Base-by-base conservation (phyloP, 768 basidiomycete genomes). In the Inosperma sp. region DNA sequence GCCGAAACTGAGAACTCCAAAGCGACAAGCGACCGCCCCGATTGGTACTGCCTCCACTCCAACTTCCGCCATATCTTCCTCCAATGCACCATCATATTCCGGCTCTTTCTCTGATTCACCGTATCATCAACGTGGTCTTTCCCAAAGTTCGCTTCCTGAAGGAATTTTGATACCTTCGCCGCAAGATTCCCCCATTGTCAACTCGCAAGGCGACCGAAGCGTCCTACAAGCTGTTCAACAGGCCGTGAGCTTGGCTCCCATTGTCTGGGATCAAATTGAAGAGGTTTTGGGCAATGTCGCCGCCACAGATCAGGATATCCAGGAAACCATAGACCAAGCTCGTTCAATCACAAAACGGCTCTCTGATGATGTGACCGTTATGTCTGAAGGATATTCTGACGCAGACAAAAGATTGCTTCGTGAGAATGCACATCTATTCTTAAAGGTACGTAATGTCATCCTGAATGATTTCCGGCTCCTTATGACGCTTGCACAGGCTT, bases 191-290 rank as follows among this genome's bases (percentile, higher is more conserved):
- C 74, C 80, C 5, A 71, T 72, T 10, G 76, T 65, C 35, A 81
- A 86, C 14, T 79, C 78, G 53, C 80, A 77, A 21, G 71, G 85
- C 29, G 82, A 92, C 35, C 88, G 83, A 47, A 87, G 90, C 58
- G 80, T 88, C 3, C 69, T 94, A 6, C 81, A 86, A 52, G 84
- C 88, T 22, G 83, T 96, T 65, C 83, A 83, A 56, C 70, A 72
- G 7, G 88, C 93, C 12, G 81, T 93, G 7, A 82, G 88, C 19
- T 77, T 86, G 10, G 93, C 91, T 8, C 86, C 87, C 9, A 73
- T 76, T 21, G 86, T 91, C 19, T 97, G 93, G 89, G 74, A 82
- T 51, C 78, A 86, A 73, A 81, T 93, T 62, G 83, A 84, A 56
- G 83, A 85, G 49, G 74, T 86, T 54, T 66, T 89, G 47, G 68